Percentiles rank a stretch among this genome's conserved stretches.
phyloP scores from a whole-genome alignment of 2,329 filamentous ascomycete genomes.

The Clarireedia monteithiana region DNA sequence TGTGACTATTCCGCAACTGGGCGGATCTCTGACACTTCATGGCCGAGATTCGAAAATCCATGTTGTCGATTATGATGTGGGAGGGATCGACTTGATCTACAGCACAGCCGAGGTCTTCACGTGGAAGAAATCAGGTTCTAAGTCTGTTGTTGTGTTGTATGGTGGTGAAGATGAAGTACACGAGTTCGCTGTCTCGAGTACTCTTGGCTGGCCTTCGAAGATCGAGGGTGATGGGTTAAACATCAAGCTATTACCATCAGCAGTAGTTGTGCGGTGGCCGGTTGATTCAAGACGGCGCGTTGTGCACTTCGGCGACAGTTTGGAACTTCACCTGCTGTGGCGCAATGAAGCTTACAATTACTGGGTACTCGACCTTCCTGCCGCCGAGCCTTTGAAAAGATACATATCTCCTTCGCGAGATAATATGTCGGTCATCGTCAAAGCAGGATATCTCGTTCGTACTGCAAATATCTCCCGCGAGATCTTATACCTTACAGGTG shows the following conservation, averaged over 20 bases:
- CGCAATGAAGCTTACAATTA: constrained; percentile 61
- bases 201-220: constrained; percentile 25
- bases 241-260: constrained; percentile 20
- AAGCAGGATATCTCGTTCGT: constrained; percentile 57
- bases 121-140: constrained; percentile 54
- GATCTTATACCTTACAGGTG: constrained; percentile 57
- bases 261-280: constrained; percentile 43
- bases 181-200: constrained; percentile 45
- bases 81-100: constrained; percentile 51
- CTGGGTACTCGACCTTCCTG: constrained; percentile 50
- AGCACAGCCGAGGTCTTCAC: constrained; percentile 64
- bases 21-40: constrained; percentile 47
- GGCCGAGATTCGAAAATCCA: constrained; percentile 62
- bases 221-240: constrained; percentile 26
- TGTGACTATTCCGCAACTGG: constrained; percentile 51
- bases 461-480: constrained; percentile 46
- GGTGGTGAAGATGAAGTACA: constrained; percentile 54
- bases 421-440: constrained; percentile 47
- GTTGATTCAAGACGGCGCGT: constrained; percentile 45
- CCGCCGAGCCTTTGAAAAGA: too few species aligned
- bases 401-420: constrained; percentile 26
- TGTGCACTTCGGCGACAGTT: constrained; percentile 35
- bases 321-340: constrained; percentile 37
- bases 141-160: constrained; percentile 56
- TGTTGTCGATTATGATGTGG: constrained; percentile 58